Percentiles rank a stretch among this genome's conserved stretches.
Conservation (phyloP, 306 rosid genomes). For the Psophocarpus tetragonolobus region DNA sequence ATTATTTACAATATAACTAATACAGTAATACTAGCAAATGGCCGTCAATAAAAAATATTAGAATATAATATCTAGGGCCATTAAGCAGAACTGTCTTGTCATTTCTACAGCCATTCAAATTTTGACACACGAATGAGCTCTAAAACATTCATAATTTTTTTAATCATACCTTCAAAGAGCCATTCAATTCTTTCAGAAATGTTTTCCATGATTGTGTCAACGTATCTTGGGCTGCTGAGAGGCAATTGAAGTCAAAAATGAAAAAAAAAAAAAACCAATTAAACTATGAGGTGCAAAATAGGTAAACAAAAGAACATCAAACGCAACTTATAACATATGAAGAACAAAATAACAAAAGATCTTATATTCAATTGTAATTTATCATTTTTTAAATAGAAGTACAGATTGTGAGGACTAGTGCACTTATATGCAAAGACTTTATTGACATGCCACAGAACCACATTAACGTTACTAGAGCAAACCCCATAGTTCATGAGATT, state of each 20-base stretch:
- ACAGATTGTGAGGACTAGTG: conserved; percentile 10
- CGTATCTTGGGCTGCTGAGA: conserved; percentile 42
- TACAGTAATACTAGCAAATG: not conserved
- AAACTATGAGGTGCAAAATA: conserved; percentile 15
- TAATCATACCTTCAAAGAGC: conserved; percentile 63
- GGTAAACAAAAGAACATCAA: conserved; percentile 19
- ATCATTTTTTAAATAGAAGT: not conserved
- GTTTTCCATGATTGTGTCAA: conserved; percentile 42
- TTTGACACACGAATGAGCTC: conserved; percentile 16
- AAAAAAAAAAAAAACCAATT: conserved; percentile 28
- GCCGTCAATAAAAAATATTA: not conserved
- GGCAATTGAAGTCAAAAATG: conserved; percentile 31
- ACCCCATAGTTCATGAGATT: not conserved
- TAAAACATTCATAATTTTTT: conserved; percentile 1
- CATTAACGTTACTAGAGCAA: not conserved
- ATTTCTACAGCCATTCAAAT: not conserved
- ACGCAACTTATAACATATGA: conserved; percentile 22
- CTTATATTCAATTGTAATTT: conserved; percentile 14
- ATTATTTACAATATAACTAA: no score
- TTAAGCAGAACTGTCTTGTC: not conserved
- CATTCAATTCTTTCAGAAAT: conserved; percentile 49
- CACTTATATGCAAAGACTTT: not conserved
- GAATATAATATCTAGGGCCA: not conserved
- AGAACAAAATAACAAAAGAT: not conserved
- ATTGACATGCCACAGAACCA: not conserved